Percentiles rank a stretch among this genome's conserved stretches.
These are phyloP conservation scores for Penicillium frequentans DNA, from an alignment of 2,329 filamentous ascomycete species.

Conservation along the genomic window DNA sequence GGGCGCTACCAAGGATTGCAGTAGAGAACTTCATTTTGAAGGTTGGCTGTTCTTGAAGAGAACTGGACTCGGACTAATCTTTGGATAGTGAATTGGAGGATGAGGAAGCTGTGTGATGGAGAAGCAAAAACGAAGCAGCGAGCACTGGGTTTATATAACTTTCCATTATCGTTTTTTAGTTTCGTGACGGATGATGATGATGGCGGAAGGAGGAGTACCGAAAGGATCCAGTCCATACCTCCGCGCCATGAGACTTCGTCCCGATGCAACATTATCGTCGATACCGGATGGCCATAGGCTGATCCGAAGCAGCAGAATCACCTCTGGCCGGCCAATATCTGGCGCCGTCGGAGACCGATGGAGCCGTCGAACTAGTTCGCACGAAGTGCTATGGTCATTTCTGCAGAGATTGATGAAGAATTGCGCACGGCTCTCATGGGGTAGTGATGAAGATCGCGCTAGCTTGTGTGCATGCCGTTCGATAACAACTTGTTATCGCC, in stretches of 20 bases:
- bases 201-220: neutral
- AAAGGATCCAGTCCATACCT: neutral
- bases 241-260: neutral
- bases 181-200: neutral
- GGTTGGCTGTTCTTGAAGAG: neutral
- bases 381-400: neutral
- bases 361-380: neutral
- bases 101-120: neutral
- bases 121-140: neutral
- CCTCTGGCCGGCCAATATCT: constrained; percentile 1
- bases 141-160: constrained; percentile 1
- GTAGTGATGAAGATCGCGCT: neutral
- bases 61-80: neutral
- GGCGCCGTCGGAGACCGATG: constrained; percentile 8
- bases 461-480: neutral
- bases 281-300: neutral
- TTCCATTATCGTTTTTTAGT: neutral
- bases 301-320: neutral
- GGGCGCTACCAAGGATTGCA: constrained; percentile 33
- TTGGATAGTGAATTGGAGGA: neutral
- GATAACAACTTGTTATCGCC: neutral
- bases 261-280: constrained; percentile 7
- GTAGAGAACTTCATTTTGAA: constrained; percentile 53
- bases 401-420: constrained; percentile 8
- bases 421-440: constrained; percentile 2